Evolutionary conservation across 805 yeast genomes (phyloP).

Genomic region (Nakazawaea sp.): DNA sequence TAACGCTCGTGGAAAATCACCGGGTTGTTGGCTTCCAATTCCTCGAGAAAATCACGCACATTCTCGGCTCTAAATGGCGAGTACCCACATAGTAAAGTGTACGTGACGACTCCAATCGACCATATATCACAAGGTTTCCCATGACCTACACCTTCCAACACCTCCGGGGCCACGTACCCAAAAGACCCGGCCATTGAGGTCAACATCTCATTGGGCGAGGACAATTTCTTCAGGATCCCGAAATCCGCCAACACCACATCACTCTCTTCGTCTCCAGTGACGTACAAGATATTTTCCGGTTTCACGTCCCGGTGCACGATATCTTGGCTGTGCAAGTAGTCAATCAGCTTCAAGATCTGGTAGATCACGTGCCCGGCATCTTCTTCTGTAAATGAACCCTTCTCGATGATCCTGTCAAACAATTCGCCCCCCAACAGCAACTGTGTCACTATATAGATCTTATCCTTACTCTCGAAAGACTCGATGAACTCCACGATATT

Average conservation of each 20-base stretch:
- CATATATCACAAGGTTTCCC: conserved; percentile 95
- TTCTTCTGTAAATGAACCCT: conserved; percentile 81
- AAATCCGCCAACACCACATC: conserved; percentile 88
- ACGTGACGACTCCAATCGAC: conserved; percentile 91
- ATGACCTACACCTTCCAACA: conserved; percentile 74
- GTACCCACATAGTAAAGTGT: conserved; percentile 85
- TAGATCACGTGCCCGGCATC: conserved; percentile 75
- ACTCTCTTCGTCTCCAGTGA: conserved; percentile 53
- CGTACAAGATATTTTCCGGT: conserved; percentile 85
- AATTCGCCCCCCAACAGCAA: conserved; percentile 95
- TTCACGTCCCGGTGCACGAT: conserved; percentile 93
- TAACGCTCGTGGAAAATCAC: conserved; percentile 83
- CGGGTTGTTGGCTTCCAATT: conserved; percentile 64
- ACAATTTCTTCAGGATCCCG: conserved; percentile 83
- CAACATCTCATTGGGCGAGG: conserved; percentile 51
- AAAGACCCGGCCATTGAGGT: conserved; percentile 68
- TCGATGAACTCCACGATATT: conserved; percentile 86
- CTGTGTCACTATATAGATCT: conserved; percentile 90
- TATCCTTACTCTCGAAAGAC: conserved; percentile 91
- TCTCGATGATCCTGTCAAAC: conserved; percentile 75
- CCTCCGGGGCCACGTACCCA: conserved; percentile 98
- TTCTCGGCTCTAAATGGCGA: conserved; percentile 87
- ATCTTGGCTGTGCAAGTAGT: conserved; percentile 66
- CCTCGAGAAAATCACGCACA: conserved; percentile 72
- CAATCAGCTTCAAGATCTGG: conserved; percentile 73